Percentiles rank a stretch among this genome's conserved stretches.
These are phyloP conservation scores for Amniculicola lignicola DNA, from an alignment of 495 filamentous ascomycete genomes.

Conservation along the genomic window DNA sequence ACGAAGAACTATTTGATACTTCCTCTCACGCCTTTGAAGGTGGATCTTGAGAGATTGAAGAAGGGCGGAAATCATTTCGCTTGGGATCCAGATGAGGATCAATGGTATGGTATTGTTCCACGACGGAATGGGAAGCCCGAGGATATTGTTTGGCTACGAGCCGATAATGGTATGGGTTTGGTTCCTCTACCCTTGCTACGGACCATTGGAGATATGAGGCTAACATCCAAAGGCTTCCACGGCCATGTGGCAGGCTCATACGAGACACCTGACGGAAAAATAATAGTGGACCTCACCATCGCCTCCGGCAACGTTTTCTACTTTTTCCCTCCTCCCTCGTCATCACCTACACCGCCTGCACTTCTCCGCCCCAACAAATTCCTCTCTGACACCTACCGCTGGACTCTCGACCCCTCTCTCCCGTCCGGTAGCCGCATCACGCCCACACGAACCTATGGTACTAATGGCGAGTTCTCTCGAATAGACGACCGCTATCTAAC, in stretches of 20 bases:
- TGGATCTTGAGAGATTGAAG: conserved; percentile 27
- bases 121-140: conserved; percentile 32
- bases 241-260: conserved; percentile 34
- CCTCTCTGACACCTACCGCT: conserved; percentile 50
- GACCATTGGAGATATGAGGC: background rate
- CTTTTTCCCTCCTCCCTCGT: conserved; percentile 33
- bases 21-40: conserved; percentile 33
- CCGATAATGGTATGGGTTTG: conserved; percentile 32
- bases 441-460: conserved; percentile 41
- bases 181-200: too few relatives aligned
- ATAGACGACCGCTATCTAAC: conserved; percentile 57
- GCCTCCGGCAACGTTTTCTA: conserved; percentile 37
- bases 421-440: conserved; percentile 36
- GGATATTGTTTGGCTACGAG: conserved; percentile 31
- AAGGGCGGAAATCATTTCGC: conserved; percentile 35
- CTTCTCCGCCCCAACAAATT: conserved; percentile 38
- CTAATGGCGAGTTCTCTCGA: conserved; percentile 57
- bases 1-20: conserved; percentile 34
- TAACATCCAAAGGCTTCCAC: conserved; percentile 29
- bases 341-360: conserved; percentile 10
- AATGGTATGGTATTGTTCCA: conserved; percentile 35
- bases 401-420: conserved; percentile 52
- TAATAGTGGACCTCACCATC: conserved; percentile 55
- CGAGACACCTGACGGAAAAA: conserved; percentile 43
- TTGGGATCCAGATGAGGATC: conserved; percentile 35